Base-by-base conservation (phyloP, 106 monocot species). In the Dioscorea dumetorum region DNA sequence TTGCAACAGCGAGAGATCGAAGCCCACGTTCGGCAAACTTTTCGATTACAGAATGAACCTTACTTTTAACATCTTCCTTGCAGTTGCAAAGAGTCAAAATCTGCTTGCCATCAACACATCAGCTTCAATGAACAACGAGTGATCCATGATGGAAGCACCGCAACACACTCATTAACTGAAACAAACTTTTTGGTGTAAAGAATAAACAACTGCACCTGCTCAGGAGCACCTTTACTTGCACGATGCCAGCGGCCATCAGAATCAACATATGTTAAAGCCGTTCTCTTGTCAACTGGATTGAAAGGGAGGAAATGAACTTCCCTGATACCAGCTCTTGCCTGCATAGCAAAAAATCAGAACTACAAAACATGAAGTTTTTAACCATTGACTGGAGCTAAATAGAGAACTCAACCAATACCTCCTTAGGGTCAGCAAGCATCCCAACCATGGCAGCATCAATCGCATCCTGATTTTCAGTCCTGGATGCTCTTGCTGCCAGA, bases 401-500 rank as follows among this genome's bases (percentile, higher is more conserved):
- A 32, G 48, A 22, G 24, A 18, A n/a, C 7, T 12, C 22, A 62
- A 62, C 9, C 19, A 35, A 12, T 84, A 94, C 94, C 95, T 97
- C 95, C 77, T 91, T 97, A 12, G 95, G 95, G 52, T 97, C 95
- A 13, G 95, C 86, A 78, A 97, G 95, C 95, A 97, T 97, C 4
- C 86, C 86, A 62, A 97, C 95, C 91, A 97, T 91, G 70, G 84
- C 83, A 50, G 95, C 91, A 74, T 97, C 95, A 62, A 97, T 97
- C 16, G 95, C 95, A 62, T 97, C 95, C 73, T 97, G 95, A 60
- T 97, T 97, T 74, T 97, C 95, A 8, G 72, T 79, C 68, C 95
- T 86, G 4, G 95, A 97, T 21, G 95, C 86, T 70, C 91, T 81
- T 24, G 95, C 95, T 28, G 95, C 88, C 67, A 91, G 73, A 34